These are phyloP conservation scores for Talinum fruticosum DNA, from an alignment of 148 eudicot species.

Conservation along the genomic window DNA sequence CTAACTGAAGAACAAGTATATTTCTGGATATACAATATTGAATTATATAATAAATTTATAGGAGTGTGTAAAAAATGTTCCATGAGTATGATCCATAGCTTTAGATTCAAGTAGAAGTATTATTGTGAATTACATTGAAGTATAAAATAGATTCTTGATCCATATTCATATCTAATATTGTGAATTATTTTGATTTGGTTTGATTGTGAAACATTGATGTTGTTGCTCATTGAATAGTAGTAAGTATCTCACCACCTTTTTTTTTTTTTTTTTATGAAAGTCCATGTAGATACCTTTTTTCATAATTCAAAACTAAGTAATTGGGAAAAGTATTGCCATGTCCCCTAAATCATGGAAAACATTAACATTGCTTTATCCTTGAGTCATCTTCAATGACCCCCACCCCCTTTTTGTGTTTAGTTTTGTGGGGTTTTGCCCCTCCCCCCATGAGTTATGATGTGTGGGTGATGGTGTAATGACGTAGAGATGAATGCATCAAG, in stretches of 20 bases:
- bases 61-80: no score
- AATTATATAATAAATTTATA: no score
- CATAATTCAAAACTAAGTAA: not conserved
- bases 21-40: no score
- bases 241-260: not conserved
- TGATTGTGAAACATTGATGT: no score
- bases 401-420: not conserved
- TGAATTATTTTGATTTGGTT: not conserved
- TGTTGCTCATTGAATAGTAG: not conserved
- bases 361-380: conserved; percentile 15
- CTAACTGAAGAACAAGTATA: no score
- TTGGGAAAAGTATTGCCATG: not conserved
- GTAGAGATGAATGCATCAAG: not conserved
- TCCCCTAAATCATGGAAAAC: conserved; percentile 11
- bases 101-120: no score
- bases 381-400: conserved; percentile 11
- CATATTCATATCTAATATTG: no score
- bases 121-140: no score
- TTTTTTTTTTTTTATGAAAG: no score
- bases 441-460: conserved; percentile 10
- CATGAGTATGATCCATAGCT: no score
- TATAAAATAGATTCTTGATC: no score
- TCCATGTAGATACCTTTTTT: not conserved
- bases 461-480: conserved; percentile 13
- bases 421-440: conserved; percentile 3